These are phyloP conservation scores for Phytophthora hibernalis DNA, from an alignment of 352 stramenopile genomes.

Conservation along the genomic window DNA sequence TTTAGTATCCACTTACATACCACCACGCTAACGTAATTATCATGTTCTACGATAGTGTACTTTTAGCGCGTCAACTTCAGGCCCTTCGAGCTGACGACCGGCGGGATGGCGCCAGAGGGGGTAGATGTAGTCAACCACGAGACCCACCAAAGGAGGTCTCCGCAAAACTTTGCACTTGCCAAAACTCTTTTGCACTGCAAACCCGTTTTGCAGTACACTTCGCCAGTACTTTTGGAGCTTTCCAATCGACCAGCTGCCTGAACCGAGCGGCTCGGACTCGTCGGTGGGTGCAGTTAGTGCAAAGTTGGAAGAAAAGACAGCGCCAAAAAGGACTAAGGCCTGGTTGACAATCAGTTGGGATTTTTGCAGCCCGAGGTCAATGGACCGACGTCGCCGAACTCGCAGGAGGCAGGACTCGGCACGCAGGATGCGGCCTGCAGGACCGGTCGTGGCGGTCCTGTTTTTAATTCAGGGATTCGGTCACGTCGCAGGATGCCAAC, in stretches of 20 bases:
- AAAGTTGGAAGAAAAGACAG: slow-evolving; percentile 42
- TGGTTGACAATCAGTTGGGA: slow-evolving; percentile 25
- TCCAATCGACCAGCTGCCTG: slow-evolving; percentile 24
- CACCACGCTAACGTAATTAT: background rate
- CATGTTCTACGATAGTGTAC: background rate
- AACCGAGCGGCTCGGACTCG: slow-evolving; percentile 13
- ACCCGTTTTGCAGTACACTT: background rate
- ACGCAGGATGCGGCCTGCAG: background rate
- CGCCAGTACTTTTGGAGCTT: slow-evolving; percentile 5
- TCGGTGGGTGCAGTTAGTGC: slow-evolving; percentile 38
- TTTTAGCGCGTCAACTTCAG: slow-evolving; percentile 11
- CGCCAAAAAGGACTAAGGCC: slow-evolving; percentile 27
- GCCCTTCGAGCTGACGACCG: slow-evolving; percentile 29
- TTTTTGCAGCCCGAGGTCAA: slow-evolving; percentile 9
- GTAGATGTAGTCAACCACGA: background rate
- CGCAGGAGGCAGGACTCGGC: slow-evolving; percentile 20
- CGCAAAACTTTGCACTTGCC: background rate
- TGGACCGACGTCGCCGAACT: slow-evolving; percentile 12
- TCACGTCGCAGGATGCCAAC: slow-evolving; percentile 17
- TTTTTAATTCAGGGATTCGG: slow-evolving; percentile 23
- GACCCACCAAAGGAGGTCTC: background rate
- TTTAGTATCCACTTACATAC: background rate
- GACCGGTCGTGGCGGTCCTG: slow-evolving; percentile 15
- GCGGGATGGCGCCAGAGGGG: slow-evolving; percentile 24
- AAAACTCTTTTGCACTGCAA: slow-evolving; percentile 1